A percentile compares a stretch with the other conserved stretches of the same genome.
Conservation (phyloP, 805 yeast genomes). For the Kuraishia floccosa region DNA sequence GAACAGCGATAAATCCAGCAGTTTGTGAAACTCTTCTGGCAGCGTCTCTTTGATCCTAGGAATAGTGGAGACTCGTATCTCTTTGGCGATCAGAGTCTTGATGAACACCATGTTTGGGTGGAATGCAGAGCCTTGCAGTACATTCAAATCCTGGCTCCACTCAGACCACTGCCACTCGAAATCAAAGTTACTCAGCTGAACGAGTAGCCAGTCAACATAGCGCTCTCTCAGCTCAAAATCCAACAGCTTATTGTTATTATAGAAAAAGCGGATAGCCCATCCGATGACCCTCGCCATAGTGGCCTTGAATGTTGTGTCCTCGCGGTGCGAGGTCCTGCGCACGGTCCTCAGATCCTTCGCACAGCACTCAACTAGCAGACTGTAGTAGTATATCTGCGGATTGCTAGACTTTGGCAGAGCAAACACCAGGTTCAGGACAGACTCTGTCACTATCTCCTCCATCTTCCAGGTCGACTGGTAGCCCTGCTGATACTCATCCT, state of each 20-base stretch:
- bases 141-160: constrained; percentile 60
- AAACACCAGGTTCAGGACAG: constrained; percentile 67
- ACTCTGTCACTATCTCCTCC: constrained; percentile 83
- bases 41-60: constrained; percentile 63
- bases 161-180: constrained; percentile 98
- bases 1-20: constrained; percentile 31
- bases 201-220: constrained; percentile 83
- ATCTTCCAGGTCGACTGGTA: constrained; percentile 69
- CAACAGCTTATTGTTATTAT: constrained; percentile 48
- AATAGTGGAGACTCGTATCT: constrained; percentile 70
- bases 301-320: constrained; percentile 10
- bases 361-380: constrained; percentile 81
- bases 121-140: constrained; percentile 30
- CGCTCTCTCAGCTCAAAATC: constrained; percentile 70
- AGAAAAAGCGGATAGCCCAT: constrained; percentile 77
- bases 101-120: constrained; percentile 72
- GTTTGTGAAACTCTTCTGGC: constrained; percentile 41
- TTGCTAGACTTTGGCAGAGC: constrained; percentile 59
- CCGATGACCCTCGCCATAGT: constrained; percentile 92
- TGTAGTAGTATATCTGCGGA: constrained; percentile 68
- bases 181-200: constrained; percentile 86
- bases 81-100: constrained; percentile 71
- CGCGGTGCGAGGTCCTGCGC: constrained; percentile 4
- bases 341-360: constrained; percentile 53
- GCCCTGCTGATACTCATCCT: constrained; percentile 25